Conservation (phyloP, 140 eudicot species). For the Stevia rebaudiana region DNA sequence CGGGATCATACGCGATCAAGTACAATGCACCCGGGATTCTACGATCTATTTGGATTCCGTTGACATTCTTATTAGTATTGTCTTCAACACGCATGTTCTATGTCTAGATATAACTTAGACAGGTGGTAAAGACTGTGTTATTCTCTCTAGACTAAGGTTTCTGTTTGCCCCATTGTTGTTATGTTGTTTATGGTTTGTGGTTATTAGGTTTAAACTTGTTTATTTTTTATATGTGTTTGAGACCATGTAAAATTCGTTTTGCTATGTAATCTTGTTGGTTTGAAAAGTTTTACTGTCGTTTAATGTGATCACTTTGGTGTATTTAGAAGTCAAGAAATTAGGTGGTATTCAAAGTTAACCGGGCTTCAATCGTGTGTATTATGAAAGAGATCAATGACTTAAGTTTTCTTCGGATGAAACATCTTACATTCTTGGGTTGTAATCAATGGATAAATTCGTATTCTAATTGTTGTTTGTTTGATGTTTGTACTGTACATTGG, state of each 20-base stretch:
- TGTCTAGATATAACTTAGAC: not conserved
- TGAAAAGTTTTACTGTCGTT: no score
- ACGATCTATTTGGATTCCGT: conserved; percentile 1
- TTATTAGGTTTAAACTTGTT: not conserved
- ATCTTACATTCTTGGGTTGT: no score
- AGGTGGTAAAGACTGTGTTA: not conserved
- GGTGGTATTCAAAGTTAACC: no score
- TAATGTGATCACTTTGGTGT: no score
- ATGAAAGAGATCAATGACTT: no score
- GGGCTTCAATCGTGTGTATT: no score
- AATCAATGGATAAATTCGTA: no score
- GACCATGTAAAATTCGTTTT: not conserved
- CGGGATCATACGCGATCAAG: conserved; percentile 20
- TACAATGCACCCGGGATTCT: conserved; percentile 13
- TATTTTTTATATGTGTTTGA: conserved; percentile 6
- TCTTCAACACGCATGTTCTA: conserved; percentile 7
- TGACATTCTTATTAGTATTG: conserved; percentile 19
- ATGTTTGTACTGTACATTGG: no score
- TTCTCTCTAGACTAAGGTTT: conserved; percentile 7
- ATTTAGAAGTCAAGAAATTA: no score
- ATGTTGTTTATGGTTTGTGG: conserved; percentile 4
- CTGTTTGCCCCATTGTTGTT: not conserved
- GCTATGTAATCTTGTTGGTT: conserved; percentile 3
- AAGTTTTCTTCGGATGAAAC: no score
- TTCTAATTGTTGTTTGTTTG: no score